Conservation (phyloP, 306 rosid genomes). For the Vachellia collinsii region DNA sequence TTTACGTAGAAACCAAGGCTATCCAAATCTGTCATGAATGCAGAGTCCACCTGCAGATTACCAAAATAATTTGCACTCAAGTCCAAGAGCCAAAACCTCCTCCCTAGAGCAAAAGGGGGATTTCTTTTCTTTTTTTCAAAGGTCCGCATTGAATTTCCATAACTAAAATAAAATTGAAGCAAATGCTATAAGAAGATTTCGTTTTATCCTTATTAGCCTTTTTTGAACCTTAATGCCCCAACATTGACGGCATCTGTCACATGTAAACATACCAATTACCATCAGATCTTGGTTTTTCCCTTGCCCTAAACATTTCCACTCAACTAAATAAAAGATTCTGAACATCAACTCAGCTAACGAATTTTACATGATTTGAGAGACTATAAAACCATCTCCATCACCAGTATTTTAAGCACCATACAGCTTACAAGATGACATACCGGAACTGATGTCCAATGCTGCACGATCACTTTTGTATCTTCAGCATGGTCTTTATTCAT, state of each 20-base stretch:
- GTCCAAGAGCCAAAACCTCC: conserved; percentile 20
- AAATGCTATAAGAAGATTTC: background rate
- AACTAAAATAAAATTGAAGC: background rate
- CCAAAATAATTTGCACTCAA: conserved; percentile 32
- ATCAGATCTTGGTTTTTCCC: conserved; percentile 22
- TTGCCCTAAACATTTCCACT: conserved; percentile 19
- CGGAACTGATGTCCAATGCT: conserved; percentile 82
- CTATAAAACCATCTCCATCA: conserved; percentile 19
- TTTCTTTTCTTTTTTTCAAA: background rate
- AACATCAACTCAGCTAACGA: conserved; percentile 26
- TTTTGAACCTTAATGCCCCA: conserved; percentile 7
- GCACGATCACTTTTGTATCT: conserved; percentile 88
- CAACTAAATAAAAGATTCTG: conserved; percentile 17
- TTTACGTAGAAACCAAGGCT: conserved; percentile 89
- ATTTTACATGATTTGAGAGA: conserved; percentile 18
- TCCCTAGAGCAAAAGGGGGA: background rate
- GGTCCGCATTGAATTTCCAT: background rate
- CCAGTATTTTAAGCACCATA: conserved; percentile 19
- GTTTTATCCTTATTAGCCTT: conserved; percentile 7
- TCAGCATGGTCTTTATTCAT: conserved; percentile 96
- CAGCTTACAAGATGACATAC: conserved; percentile 47
- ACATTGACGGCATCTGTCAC: conserved; percentile 18
- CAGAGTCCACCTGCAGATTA: conserved; percentile 81
- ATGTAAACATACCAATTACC: conserved; percentile 14
- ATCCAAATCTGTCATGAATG: conserved; percentile 88